Percentiles rank a stretch among this genome's conserved stretches.
Evolutionary conservation across 1,284 basidiomycete genomes (phyloP).

Genomic region (Athelia psychrophila): DNA sequence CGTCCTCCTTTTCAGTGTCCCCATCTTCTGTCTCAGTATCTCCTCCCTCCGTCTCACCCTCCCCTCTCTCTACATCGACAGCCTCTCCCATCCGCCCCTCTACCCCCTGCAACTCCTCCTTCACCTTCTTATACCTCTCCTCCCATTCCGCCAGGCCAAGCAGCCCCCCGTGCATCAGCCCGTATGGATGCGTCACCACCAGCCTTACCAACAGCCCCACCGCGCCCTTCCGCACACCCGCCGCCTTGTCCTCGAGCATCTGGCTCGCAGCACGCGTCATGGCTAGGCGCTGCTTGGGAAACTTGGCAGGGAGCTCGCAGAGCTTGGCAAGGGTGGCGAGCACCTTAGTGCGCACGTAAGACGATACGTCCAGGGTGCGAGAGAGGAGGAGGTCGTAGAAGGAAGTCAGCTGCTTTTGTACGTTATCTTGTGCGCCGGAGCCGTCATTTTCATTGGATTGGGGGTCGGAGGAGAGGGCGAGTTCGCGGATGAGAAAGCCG

Average conservation of each 20-base stretch:
- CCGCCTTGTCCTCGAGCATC: constrained; percentile 89
- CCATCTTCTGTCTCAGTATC: constrained; percentile 30
- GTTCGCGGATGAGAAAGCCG: constrained; percentile 76
- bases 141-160: constrained; percentile 78
- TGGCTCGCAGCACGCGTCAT: constrained; percentile 77
- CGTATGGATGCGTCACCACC: constrained; percentile 89
- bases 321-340: constrained; percentile 74
- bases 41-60: constrained; percentile 31
- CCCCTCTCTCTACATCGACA: constrained; percentile 42
- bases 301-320: constrained; percentile 75
- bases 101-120: constrained; percentile 58
- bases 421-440: neutral
- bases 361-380: constrained; percentile 85
- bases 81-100: constrained; percentile 55
- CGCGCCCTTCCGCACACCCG: constrained; percentile 84
- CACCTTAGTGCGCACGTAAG: constrained; percentile 90
- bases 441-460: constrained; percentile 49
- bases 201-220: constrained; percentile 78
- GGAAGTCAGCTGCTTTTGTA: constrained; percentile 77
- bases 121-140: constrained; percentile 64
- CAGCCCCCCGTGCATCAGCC: constrained; percentile 80
- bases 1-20: too few species aligned
- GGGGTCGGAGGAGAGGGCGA: constrained; percentile 58
- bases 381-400: constrained; percentile 87
- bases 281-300: constrained; percentile 82